A percentile compares a stretch with the other conserved stretches of the same genome.
phyloP scores from a whole-genome alignment of 371 early-diverging fungal genomes.

The Lichtheimia corymbifera region DNA sequence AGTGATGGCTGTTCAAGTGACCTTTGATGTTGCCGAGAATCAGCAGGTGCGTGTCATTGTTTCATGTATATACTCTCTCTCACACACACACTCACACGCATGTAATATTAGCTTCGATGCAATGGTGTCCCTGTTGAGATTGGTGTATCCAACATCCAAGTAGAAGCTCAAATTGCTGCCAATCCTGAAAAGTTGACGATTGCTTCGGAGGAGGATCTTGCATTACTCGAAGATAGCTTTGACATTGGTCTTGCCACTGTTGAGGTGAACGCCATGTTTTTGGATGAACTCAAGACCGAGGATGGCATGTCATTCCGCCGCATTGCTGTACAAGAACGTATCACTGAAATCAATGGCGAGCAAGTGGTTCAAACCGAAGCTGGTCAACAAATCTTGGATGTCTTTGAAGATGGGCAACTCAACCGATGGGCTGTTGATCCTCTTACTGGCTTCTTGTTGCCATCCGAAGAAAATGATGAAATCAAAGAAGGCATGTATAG shows the following conservation, averaged over 20 bases:
- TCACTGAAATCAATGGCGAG: slow-evolving; percentile 71
- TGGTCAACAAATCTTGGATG: slow-evolving; percentile 70
- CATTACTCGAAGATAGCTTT: slow-evolving; percentile 53
- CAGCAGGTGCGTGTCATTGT: slow-evolving; percentile 28
- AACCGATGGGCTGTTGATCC: slow-evolving; percentile 52
- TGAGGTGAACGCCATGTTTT: slow-evolving; percentile 58
- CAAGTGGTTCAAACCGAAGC: slow-evolving; percentile 70
- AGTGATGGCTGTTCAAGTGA: slow-evolving; percentile 64
- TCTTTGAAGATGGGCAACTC: slow-evolving; percentile 55
- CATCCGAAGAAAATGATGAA: not conserved
- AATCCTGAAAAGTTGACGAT: slow-evolving; percentile 48
- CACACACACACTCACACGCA: not conserved
- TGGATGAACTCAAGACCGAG: slow-evolving; percentile 54
- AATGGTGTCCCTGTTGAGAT: slow-evolving; percentile 63
- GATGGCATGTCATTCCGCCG: slow-evolving; percentile 60
- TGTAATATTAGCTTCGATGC: slow-evolving; percentile 41
- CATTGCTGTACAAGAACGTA: slow-evolving; percentile 59
- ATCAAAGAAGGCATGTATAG: not conserved
- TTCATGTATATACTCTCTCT: not conserved
- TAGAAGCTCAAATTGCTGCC: slow-evolving; percentile 59
- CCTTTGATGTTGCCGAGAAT: slow-evolving; percentile 68
- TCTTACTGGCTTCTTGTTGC: slow-evolving; percentile 42
- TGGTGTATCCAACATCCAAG: slow-evolving; percentile 59
- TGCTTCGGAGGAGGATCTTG: slow-evolving; percentile 53
- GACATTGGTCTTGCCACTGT: slow-evolving; percentile 73